A percentile compares a stretch with the other conserved stretches of the same genome.
These are phyloP conservation scores for Populus tremula DNA, from an alignment of 345 rosid genomes.

Conservation along the genomic window DNA sequence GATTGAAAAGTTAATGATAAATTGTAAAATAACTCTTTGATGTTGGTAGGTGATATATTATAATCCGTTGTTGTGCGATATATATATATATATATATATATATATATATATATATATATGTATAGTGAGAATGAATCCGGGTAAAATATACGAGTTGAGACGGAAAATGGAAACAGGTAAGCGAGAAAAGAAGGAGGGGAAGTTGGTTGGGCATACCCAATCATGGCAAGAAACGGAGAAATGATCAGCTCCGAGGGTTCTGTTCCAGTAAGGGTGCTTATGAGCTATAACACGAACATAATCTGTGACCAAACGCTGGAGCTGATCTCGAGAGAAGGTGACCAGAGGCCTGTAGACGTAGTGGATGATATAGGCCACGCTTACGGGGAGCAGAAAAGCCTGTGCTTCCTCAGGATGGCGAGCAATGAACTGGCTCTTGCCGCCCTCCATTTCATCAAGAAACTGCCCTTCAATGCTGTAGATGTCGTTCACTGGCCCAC, in stretches of 20 bases:
- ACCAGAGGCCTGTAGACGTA: conserved; percentile 45
- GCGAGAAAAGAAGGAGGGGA: not conserved
- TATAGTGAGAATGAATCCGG: too few species aligned
- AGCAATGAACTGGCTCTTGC: conserved; percentile 36
- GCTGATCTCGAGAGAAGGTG: conserved; percentile 29
- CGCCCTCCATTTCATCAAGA: conserved; percentile 51
- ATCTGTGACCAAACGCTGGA: conserved; percentile 38
- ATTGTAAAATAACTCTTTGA: too few species aligned
- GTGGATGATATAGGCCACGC: conserved; percentile 39
- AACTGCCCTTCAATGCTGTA: conserved; percentile 60
- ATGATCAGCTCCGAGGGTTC: conserved; percentile 61
- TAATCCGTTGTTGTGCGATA: too few species aligned
- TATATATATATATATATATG: too few species aligned
- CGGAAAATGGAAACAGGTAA: not conserved
- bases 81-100: too few species aligned
- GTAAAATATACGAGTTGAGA: too few species aligned
- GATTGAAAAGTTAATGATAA: too few species aligned
- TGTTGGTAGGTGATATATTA: too few species aligned
- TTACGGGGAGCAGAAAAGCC: conserved; percentile 49
- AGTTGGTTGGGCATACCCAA: conserved; percentile 35
- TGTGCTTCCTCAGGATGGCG: conserved; percentile 50
- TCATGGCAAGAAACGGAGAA: conserved; percentile 67
- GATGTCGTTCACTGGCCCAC: conserved; percentile 46
- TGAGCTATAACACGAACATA: conserved; percentile 36
- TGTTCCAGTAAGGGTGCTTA: conserved; percentile 56